A percentile compares a stretch with the other conserved stretches of the same genome.
phyloP scores from a whole-genome alignment of 805 yeast genomes.

The Candida piceae region DNA sequence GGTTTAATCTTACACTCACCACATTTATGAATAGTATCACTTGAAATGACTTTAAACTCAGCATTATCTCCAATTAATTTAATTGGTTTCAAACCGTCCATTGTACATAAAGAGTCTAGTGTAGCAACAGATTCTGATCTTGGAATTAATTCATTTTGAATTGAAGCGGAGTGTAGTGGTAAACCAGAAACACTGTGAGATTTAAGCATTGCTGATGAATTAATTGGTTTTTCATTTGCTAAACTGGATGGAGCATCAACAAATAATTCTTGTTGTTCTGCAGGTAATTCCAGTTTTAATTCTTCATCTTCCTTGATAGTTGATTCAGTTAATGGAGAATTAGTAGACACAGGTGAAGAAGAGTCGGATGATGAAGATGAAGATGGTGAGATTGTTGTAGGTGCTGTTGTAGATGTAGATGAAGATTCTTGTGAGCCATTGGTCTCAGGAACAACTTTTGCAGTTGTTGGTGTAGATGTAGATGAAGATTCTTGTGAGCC shows the following conservation, averaged over 20 bases:
- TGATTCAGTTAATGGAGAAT: neutral
- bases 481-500: no score
- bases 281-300: neutral
- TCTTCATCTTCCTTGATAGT: constrained; percentile 12
- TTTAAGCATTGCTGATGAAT: no score
- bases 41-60: constrained; percentile 21
- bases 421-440: no score
- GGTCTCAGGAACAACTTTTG: no score
- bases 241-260: neutral
- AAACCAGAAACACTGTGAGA: no score
- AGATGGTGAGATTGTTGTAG: constrained; percentile 1
- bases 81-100: constrained; percentile 20
- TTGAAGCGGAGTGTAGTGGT: no score
- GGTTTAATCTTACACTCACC: constrained; percentile 14
- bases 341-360: neutral
- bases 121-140: constrained; percentile 12
- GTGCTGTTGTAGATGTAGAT: neutral
- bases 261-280: neutral
- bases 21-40: constrained; percentile 21
- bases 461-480: neutral
- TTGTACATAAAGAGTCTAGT: constrained; percentile 19
- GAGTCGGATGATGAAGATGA: neutral
- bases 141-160: constrained; percentile 3
- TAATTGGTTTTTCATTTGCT: no score
- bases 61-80: constrained; percentile 14